Conservation (phyloP, 345 rosid species). For the Brassica juncea region DNA sequence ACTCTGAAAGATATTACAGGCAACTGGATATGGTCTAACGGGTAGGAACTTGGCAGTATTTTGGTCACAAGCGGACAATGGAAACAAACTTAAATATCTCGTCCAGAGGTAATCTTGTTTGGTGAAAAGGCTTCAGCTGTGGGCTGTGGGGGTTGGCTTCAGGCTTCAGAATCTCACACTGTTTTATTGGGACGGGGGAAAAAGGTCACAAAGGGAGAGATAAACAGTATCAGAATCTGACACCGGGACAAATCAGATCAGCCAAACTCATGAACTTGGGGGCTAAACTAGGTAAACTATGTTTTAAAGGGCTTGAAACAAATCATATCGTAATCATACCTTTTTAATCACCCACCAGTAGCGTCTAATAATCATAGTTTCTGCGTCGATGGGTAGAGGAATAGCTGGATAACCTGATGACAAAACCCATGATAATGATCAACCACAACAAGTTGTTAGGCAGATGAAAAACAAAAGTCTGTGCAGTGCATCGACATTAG, state of each 20-base stretch:
- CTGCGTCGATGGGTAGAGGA: slow-evolving; percentile 75
- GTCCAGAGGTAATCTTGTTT: slow-evolving; percentile 63
- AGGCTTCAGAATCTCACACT: slow-evolving; percentile 92
- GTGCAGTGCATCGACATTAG: not conserved
- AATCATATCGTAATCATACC: slow-evolving; percentile 48
- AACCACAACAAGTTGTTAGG: slow-evolving; percentile 7
- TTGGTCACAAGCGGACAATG: slow-evolving; percentile 56
- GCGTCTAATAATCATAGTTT: slow-evolving; percentile 78
- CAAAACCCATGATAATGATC: slow-evolving; percentile 47
- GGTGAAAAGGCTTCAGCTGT: slow-evolving; percentile 82
- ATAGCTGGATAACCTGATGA: slow-evolving; percentile 88
- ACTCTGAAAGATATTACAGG: slow-evolving; percentile 43
- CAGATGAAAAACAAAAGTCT: not conserved
- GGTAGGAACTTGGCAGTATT: slow-evolving; percentile 63
- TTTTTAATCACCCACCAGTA: slow-evolving; percentile 48
- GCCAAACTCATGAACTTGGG: slow-evolving; percentile 33
- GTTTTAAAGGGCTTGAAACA: slow-evolving; percentile 39
- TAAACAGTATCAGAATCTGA: slow-evolving; percentile 74
- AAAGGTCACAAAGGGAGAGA: slow-evolving; percentile 71
- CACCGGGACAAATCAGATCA: slow-evolving; percentile 37
- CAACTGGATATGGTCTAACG: slow-evolving; percentile 57
- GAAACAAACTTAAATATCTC: slow-evolving; percentile 48
- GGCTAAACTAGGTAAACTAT: slow-evolving; percentile 50
- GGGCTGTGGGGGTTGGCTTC: slow-evolving; percentile 83
- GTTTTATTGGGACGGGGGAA: slow-evolving; percentile 68